Evolutionary conservation across 2,329 filamentous ascomycete species (phyloP).

Genomic region (Aspergillus brasiliensis): DNA sequence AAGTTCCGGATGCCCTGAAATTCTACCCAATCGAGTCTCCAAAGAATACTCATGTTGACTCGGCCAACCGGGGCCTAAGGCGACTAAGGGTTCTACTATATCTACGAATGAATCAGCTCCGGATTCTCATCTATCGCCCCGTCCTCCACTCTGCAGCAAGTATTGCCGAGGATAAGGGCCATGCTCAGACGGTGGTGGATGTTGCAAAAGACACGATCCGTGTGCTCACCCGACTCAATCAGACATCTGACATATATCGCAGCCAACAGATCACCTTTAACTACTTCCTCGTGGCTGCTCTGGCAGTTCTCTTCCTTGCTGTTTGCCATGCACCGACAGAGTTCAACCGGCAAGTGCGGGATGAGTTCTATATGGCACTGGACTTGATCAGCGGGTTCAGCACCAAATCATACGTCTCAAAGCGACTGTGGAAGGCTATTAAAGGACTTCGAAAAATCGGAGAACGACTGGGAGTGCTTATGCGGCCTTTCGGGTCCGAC

Average conservation of each 20-base stretch:
- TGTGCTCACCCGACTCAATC: constrained; percentile 62
- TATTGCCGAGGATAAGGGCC: constrained; percentile 73
- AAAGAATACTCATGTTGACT: constrained; percentile 45
- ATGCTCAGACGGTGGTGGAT: constrained; percentile 70
- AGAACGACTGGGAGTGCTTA: constrained; percentile 60
- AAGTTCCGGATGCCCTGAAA: constrained; percentile 65
- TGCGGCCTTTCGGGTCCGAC: constrained; percentile 40
- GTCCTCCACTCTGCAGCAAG: constrained; percentile 81
- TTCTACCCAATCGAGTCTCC: constrained; percentile 61
- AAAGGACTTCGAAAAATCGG: constrained; percentile 64
- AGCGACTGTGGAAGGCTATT: constrained; percentile 66
- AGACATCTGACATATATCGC: constrained; percentile 64
- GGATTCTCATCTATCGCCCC: constrained; percentile 84
- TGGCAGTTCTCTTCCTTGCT: constrained; percentile 66
- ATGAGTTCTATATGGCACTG: constrained; percentile 69
- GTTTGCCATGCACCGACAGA: constrained; percentile 65
- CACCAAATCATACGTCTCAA: constrained; percentile 62
- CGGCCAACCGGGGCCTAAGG: constrained; percentile 66
- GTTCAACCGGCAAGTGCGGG: constrained; percentile 62
- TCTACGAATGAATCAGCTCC: constrained; percentile 84
- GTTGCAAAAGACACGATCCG: constrained; percentile 67
- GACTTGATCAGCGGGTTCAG: constrained; percentile 65
- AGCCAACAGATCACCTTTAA: constrained; percentile 67
- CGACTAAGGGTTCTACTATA: constrained; percentile 83
- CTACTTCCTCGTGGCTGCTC: constrained; percentile 65